Evolutionary conservation across 306 rosid species (phyloP).

Genomic region (Ormosia emarginata): DNA sequence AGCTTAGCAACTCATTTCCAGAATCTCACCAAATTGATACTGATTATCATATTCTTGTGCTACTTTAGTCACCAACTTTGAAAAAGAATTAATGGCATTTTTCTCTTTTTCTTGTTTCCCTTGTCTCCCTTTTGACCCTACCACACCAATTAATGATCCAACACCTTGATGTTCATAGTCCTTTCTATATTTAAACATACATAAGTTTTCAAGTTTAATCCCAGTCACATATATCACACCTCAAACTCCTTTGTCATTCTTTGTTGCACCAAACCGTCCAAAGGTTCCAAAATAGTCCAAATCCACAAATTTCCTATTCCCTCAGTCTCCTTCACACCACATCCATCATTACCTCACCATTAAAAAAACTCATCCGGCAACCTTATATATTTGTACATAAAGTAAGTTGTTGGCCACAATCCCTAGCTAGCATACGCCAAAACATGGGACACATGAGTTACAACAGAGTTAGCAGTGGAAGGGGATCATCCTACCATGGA

Average conservation of each 20-base stretch:
- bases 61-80: constrained; percentile 47
- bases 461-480: constrained; percentile 43
- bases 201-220: constrained; percentile 17
- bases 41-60: constrained; percentile 34
- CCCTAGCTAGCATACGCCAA: neutral
- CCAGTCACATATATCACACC: constrained; percentile 18
- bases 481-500: constrained; percentile 26
- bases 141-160: constrained; percentile 40
- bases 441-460: constrained; percentile 36
- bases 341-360: constrained; percentile 31
- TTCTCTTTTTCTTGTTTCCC: constrained; percentile 29
- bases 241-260: constrained; percentile 25
- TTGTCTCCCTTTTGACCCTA: constrained; percentile 20
- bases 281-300: constrained; percentile 29
- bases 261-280: constrained; percentile 34
- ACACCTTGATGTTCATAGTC: constrained; percentile 4
- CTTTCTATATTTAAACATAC: constrained; percentile 12
- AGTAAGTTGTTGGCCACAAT: neutral
- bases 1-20: constrained; percentile 8
- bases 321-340: constrained; percentile 26
- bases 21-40: constrained; percentile 26
- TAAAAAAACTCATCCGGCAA: constrained; percentile 48
- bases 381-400: constrained; percentile 34
- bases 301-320: constrained; percentile 42
- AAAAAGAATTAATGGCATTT: constrained; percentile 33